Percentiles rank a stretch among this genome's conserved stretches.
These are phyloP conservation scores for Ramularia endophylla DNA, from an alignment of 2,329 filamentous ascomycete genomes.

Conservation along the genomic window DNA sequence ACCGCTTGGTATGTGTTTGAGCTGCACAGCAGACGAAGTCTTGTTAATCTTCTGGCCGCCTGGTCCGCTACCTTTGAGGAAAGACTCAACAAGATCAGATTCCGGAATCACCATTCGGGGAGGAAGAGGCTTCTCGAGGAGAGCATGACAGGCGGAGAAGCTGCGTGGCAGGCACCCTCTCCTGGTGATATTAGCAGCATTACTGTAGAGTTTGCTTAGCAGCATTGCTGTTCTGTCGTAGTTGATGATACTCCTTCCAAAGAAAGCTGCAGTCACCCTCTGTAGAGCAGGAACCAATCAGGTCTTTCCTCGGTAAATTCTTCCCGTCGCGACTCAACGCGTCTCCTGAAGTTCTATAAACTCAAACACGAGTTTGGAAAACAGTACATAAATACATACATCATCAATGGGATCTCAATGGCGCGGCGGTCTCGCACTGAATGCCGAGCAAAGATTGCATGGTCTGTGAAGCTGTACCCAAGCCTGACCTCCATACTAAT, in stretches of 20 bases:
- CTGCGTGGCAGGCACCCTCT: slow-evolving; percentile 12
- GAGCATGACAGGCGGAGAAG: slow-evolving; percentile 13
- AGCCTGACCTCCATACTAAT: background rate
- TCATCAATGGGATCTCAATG: slow-evolving; percentile 4
- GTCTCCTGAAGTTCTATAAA: no score
- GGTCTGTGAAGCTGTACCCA: slow-evolving; percentile 4
- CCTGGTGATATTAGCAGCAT: background rate
- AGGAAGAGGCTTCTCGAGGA: slow-evolving; percentile 58
- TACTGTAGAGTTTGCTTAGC: background rate
- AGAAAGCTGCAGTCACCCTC: no score
- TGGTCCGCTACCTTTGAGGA: slow-evolving; percentile 85
- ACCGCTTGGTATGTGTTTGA: slow-evolving; percentile 84
- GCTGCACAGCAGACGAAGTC: slow-evolving; percentile 88
- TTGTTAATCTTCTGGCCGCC: slow-evolving; percentile 99
- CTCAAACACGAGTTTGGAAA: no score
- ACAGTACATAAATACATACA: no score
- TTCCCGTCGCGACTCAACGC: no score
- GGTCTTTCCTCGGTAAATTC: no score
- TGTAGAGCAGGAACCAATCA: no score
- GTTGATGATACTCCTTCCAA: no score
- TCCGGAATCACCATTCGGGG: slow-evolving; percentile 71
- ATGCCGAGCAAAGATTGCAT: slow-evolving; percentile 4
- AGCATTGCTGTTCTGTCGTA: background rate
- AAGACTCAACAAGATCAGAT: slow-evolving; percentile 72
- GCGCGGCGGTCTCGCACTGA: slow-evolving; percentile 12